A percentile compares a stretch with the other conserved stretches of the same genome.
Conservation (phyloP, 202 grass and related monocot species). For the Panicum hallii region DNA sequence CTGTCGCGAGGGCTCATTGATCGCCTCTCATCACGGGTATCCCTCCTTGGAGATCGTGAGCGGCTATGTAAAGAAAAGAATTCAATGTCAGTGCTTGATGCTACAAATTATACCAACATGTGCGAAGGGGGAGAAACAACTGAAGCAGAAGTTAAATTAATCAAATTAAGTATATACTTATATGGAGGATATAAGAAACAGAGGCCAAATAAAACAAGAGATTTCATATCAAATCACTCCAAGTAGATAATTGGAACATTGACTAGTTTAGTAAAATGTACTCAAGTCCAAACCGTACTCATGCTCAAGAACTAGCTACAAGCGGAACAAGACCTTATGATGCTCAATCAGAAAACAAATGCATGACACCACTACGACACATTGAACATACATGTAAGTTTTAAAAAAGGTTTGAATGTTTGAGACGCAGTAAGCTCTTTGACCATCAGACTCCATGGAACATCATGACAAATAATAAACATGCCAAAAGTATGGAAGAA, state of each 20-base stretch:
- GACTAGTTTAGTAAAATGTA: not conserved
- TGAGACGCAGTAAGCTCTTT: not conserved
- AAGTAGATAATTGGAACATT: conserved; percentile 1
- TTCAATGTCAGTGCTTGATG: conserved; percentile 28
- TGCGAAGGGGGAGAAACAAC: not conserved
- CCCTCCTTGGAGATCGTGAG: conserved; percentile 69
- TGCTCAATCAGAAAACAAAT: conserved; percentile 20
- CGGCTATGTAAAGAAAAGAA: conserved; percentile 42
- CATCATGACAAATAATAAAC: not conserved
- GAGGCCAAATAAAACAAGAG: not conserved
- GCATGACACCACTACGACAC: not conserved
- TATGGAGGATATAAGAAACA: not conserved
- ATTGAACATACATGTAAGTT: not conserved
- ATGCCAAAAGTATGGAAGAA: not conserved
- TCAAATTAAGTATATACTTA: not conserved
- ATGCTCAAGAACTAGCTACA: not conserved
- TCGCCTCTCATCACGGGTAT: conserved; percentile 55
- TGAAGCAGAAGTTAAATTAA: not conserved
- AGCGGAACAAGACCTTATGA: not conserved
- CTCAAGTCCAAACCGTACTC: not conserved
- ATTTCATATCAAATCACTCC: conserved; percentile 2
- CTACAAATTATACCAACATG: not conserved
- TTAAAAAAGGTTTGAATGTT: not conserved
- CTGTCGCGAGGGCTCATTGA: conserved; percentile 65
- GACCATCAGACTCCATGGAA: not conserved